phyloP scores from a whole-genome alignment of 805 yeast genomes.

The Blastobotrys muscicola region DNA sequence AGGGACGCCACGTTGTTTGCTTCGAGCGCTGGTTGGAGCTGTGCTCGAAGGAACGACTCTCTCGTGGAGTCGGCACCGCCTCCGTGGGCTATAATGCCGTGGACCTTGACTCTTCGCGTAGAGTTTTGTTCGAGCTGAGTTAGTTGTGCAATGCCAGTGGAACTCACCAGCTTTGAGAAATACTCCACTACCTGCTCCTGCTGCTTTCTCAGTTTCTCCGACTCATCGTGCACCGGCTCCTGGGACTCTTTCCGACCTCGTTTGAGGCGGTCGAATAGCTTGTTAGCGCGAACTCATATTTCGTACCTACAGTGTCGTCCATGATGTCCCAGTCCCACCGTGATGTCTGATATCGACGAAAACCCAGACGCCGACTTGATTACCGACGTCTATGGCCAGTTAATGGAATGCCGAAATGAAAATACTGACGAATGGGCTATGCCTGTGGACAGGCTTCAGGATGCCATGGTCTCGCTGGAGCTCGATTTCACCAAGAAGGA shows the following conservation, averaged over 20 bases:
- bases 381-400: constrained; percentile 23
- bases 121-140: constrained; percentile 16
- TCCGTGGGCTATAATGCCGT: constrained; percentile 25
- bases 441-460: constrained; percentile 16
- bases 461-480: constrained; percentile 22
- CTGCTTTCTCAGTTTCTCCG: constrained; percentile 5
- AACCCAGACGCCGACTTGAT: constrained; percentile 8
- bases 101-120: constrained; percentile 21
- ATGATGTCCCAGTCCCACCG: background rate
- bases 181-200: constrained; percentile 9
- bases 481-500: constrained; percentile 13
- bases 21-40: constrained; percentile 26
- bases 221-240: constrained; percentile 1
- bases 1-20: constrained; percentile 16
- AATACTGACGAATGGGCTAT: constrained; percentile 19
- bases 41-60: constrained; percentile 22
- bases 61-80: constrained; percentile 25
- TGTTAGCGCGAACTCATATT: background rate
- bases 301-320: background rate
- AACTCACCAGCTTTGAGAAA: constrained; percentile 13
- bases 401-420: constrained; percentile 17
- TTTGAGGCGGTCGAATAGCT: constrained; percentile 2
- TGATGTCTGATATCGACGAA: background rate
- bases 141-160: background rate
- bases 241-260: background rate